Evolutionary conservation across 495 filamentous ascomycete species (phyloP).

Genomic region (Cryomyces minteri): DNA sequence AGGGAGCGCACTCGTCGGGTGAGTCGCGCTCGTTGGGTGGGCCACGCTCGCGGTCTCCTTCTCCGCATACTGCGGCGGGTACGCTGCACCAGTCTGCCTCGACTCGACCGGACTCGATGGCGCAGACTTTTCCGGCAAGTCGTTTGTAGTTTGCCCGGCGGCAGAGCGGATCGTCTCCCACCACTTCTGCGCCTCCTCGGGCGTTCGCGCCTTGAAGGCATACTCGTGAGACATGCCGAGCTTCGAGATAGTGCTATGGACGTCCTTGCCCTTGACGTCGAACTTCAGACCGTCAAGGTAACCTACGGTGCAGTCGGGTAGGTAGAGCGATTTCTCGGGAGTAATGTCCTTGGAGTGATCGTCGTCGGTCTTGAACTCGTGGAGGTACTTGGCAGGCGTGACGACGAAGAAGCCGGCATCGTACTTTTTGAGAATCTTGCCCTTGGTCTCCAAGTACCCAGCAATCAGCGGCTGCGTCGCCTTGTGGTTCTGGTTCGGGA

Average conservation of each 20-base stretch:
- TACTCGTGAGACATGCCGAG: conserved; percentile 44
- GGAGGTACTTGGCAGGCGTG: conserved; percentile 67
- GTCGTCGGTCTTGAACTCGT: conserved; percentile 92
- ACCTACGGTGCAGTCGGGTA: conserved; percentile 78
- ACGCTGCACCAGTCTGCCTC: neutral
- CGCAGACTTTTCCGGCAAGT: conserved; percentile 12
- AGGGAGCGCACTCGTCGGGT: too few species aligned
- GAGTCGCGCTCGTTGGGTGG: too few species aligned
- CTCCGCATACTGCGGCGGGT: neutral
- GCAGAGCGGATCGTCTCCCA: conserved; percentile 39
- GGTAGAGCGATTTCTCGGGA: conserved; percentile 76
- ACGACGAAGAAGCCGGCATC: conserved; percentile 75
- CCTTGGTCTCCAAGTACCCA: conserved; percentile 69
- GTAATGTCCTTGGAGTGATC: conserved; percentile 61
- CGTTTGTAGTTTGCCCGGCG: conserved; percentile 15
- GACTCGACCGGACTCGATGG: neutral
- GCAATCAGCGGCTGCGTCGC: conserved; percentile 71
- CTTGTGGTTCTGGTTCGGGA: conserved; percentile 73
- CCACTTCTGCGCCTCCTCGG: conserved; percentile 66
- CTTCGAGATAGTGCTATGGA: conserved; percentile 30
- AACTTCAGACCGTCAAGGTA: conserved; percentile 64
- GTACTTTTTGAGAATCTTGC: conserved; percentile 48
- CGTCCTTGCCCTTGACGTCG: conserved; percentile 87
- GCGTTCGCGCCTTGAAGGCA: conserved; percentile 53
- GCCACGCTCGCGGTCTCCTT: neutral